These are phyloP conservation scores for Candida qinlingensis DNA, from an alignment of 805 yeast genomes.

Conservation along the genomic window DNA sequence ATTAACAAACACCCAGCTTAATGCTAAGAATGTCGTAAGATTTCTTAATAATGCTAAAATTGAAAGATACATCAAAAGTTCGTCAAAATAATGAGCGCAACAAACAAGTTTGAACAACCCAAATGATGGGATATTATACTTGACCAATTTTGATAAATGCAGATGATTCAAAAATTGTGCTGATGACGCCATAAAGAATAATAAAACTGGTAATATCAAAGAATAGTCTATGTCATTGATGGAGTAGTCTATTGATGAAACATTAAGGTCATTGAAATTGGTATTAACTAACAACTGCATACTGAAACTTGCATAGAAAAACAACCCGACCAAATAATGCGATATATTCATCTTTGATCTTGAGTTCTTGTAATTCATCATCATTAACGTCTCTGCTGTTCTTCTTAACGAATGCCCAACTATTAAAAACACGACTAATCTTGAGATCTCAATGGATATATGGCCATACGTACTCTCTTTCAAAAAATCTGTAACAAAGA, in stretches of 20 bases:
- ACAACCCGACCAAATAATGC: constrained; percentile 62
- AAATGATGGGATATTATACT: constrained; percentile 44
- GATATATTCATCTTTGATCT: constrained; percentile 54
- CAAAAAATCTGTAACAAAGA: constrained; percentile 4
- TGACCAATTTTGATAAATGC: constrained; percentile 22
- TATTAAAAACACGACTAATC: constrained; percentile 22
- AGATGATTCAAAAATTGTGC: constrained; percentile 37
- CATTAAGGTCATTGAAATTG: constrained; percentile 11
- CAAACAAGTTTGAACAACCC: constrained; percentile 46
- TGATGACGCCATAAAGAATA: constrained; percentile 28
- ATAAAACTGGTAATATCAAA: constrained; percentile 10
- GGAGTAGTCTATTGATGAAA: neutral
- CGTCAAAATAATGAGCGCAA: constrained; percentile 71
- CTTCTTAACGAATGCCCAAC: constrained; percentile 54
- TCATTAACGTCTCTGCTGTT: constrained; percentile 44
- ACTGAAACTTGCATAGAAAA: constrained; percentile 49
- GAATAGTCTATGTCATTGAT: constrained; percentile 3
- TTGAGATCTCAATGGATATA: constrained; percentile 20
- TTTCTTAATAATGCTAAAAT: constrained; percentile 20
- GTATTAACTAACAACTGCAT: constrained; percentile 30
- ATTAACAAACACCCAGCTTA: constrained; percentile 36
- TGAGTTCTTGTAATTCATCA: constrained; percentile 35
- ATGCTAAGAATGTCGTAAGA: constrained; percentile 14
- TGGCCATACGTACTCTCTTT: constrained; percentile 10
- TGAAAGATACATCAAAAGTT: constrained; percentile 47